Conservation (phyloP, 2,329 filamentous ascomycete species). For the Fonsecaea erecta region DNA sequence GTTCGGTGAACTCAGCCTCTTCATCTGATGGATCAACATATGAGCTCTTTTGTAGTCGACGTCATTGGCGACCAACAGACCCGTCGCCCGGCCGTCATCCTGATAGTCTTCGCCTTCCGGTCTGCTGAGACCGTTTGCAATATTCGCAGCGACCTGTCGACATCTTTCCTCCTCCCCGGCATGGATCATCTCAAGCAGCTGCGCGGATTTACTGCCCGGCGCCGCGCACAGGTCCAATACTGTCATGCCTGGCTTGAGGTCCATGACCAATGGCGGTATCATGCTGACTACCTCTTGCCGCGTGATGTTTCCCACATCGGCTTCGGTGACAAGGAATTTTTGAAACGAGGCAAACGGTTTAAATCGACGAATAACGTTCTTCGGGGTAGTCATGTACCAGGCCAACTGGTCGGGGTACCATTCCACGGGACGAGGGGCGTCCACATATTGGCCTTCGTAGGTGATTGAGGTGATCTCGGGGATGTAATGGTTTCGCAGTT, state of each 20-base stretch:
- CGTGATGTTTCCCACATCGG: slow-evolving; percentile 94
- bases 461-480: slow-evolving; percentile 86
- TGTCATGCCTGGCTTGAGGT: slow-evolving; percentile 86
- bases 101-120: slow-evolving; percentile 58
- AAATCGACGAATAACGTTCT: slow-evolving; percentile 92
- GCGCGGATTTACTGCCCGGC: slow-evolving; percentile 94
- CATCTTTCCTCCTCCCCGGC: slow-evolving; percentile 88
- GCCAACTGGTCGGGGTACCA: slow-evolving; percentile 97
- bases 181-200: slow-evolving; percentile 93
- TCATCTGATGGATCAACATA: slow-evolving; percentile 97
- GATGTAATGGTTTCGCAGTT: slow-evolving; percentile 85
- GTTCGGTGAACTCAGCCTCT: slow-evolving; percentile 94
- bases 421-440: slow-evolving; percentile 77
- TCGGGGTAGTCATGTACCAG: slow-evolving; percentile 97
- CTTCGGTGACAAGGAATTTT: slow-evolving; percentile 96
- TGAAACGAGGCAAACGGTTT: slow-evolving; percentile 94
- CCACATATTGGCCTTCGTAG: slow-evolving; percentile 79
- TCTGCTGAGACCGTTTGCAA: slow-evolving; percentile 65
- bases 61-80: slow-evolving; percentile 92
- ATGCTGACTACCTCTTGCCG: slow-evolving; percentile 98
- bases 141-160: slow-evolving; percentile 68
- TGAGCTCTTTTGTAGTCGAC: slow-evolving; percentile 95
- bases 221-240: slow-evolving; percentile 96
- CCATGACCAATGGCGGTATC: slow-evolving; percentile 94
- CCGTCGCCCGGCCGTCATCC: slow-evolving; percentile 86